phyloP scores from a whole-genome alignment of 768 basidiomycete genomes.

The Pisolithus tinctorius region DNA sequence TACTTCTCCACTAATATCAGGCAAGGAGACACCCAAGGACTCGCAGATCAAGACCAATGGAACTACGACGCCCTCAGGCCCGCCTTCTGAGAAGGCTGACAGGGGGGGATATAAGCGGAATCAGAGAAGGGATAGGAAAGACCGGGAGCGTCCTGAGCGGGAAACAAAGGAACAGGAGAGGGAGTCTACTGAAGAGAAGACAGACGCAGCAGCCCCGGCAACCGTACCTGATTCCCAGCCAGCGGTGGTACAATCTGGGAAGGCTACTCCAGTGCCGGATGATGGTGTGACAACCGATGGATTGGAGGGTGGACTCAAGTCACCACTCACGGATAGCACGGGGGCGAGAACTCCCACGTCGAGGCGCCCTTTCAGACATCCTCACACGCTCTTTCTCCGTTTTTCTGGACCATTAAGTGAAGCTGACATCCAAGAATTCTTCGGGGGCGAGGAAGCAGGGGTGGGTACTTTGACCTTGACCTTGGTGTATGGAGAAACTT shows the following conservation, averaged over 20 bases:
- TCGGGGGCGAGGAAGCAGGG: constrained; percentile 60
- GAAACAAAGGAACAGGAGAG: constrained; percentile 33
- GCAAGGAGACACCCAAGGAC: constrained; percentile 23
- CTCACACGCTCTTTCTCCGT: constrained; percentile 84
- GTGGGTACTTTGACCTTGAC: constrained; percentile 35
- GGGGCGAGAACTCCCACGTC: constrained; percentile 70
- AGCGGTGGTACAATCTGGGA: constrained; percentile 30
- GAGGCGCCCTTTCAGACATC: constrained; percentile 56
- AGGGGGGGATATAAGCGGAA: constrained; percentile 54
- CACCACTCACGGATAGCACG: constrained; percentile 49
- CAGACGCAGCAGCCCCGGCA: constrained; percentile 19
- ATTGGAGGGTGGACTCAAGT: constrained; percentile 37
- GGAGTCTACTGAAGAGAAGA: constrained; percentile 21
- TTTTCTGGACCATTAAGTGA: constrained; percentile 51
- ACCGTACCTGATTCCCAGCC: constrained; percentile 19
- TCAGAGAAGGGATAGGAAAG: constrained; percentile 59
- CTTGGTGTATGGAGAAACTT: neutral
- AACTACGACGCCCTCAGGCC: constrained; percentile 19
- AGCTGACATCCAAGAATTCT: constrained; percentile 67
- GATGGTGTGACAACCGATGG: constrained; percentile 21
- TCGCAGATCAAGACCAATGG: constrained; percentile 27
- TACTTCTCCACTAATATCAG: constrained; percentile 27
- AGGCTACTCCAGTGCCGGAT: constrained; percentile 30
- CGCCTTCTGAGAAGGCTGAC: constrained; percentile 44
- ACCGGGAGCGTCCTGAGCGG: constrained; percentile 41